Base-by-base conservation (phyloP, 805 yeast species). In the Candida palmyrensis region DNA sequence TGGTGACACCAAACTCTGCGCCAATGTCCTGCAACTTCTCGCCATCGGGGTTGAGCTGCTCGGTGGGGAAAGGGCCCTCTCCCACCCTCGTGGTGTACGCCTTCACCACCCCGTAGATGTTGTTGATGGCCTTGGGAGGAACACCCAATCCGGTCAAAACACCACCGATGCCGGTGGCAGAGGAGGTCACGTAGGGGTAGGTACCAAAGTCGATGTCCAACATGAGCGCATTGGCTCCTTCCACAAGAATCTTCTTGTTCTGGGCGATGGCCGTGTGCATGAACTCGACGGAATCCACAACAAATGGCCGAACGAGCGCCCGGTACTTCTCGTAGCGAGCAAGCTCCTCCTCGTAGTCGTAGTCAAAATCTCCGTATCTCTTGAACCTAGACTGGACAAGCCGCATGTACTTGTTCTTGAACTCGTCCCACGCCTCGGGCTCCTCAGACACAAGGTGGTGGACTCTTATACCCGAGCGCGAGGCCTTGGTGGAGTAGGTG, bases 61-160 rank as follows among this genome's bases (percentile, higher is more conserved):
- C 98, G 37, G 97, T 82, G 41, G 98, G 97, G 83, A 92, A 92
- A 20, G 98, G 98, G 44, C 98, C 98, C 57, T 89, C 97, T 51
- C 98, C 98, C 36, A 92, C 98, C 65, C 98, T 80, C 23, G 98
- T 92, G 29, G 98, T 92, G 66, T 92, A 92, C 26, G 97, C 97
- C 71, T 92, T 92, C 29, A 90, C 97, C 17, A 92, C 98, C 62
- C 98, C 98, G 57, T 82, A 87, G 28, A 88, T 71, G 58, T 87
- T 81, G 34, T 71, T 74, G 49, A 92, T 82, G 42, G 79, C 66
- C 44, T 71, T 75, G 47, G 98, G 98, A n/a, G 97, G 96, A 40
- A 92, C 61, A 47, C 97, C 98, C 45, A 92, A 75, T 41, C 98
- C 98, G 25, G 98, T 92, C 51, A 88, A 70, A 32, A 92, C 97